These are phyloP conservation scores for Ceratocystis destructans DNA, from an alignment of 2,329 filamentous ascomycete species.

Conservation along the genomic window DNA sequence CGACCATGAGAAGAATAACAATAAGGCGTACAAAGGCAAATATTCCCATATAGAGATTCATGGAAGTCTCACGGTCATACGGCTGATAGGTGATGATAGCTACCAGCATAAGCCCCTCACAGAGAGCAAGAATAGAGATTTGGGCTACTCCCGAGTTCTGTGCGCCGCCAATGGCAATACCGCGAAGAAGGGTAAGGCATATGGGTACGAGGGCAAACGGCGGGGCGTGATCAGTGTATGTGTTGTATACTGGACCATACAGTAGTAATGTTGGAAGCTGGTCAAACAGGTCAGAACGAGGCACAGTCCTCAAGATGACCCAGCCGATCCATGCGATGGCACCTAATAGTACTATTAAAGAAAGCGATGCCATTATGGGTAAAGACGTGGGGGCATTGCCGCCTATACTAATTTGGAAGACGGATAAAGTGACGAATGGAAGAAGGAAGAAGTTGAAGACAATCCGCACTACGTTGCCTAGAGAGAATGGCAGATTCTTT, in stretches of 20 bases:
- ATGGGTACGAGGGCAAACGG: slow-evolving; percentile 82
- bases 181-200: slow-evolving; percentile 69
- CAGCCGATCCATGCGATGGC: slow-evolving; percentile 69
- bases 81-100: slow-evolving; percentile 82
- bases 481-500: slow-evolving; percentile 81
- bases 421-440: slow-evolving; percentile 71
- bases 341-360: slow-evolving; percentile 56
- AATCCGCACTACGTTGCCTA: slow-evolving; percentile 68
- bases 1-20: slow-evolving; percentile 60
- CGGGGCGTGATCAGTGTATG: slow-evolving; percentile 84
- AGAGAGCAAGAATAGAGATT: slow-evolving; percentile 80
- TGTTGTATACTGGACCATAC: slow-evolving; percentile 93
- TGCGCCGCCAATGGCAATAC: slow-evolving; percentile 80
- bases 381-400: slow-evolving; percentile 52
- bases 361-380: slow-evolving; percentile 60
- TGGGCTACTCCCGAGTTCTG: slow-evolving; percentile 90
- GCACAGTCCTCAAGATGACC: slow-evolving; percentile 66
- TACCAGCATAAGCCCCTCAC: slow-evolving; percentile 79
- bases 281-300: slow-evolving; percentile 80
- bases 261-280: slow-evolving; percentile 78
- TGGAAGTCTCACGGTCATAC: slow-evolving; percentile 81
- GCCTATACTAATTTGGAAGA: slow-evolving; percentile 80
- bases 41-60: slow-evolving; percentile 89
- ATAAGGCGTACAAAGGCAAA: slow-evolving; percentile 67
- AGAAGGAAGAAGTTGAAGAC: slow-evolving; percentile 87